Percentiles rank a stretch among this genome's conserved stretches.
phyloP scores from a whole-genome alignment of 2,329 filamentous ascomycete genomes.

The Exophiala sideris region DNA sequence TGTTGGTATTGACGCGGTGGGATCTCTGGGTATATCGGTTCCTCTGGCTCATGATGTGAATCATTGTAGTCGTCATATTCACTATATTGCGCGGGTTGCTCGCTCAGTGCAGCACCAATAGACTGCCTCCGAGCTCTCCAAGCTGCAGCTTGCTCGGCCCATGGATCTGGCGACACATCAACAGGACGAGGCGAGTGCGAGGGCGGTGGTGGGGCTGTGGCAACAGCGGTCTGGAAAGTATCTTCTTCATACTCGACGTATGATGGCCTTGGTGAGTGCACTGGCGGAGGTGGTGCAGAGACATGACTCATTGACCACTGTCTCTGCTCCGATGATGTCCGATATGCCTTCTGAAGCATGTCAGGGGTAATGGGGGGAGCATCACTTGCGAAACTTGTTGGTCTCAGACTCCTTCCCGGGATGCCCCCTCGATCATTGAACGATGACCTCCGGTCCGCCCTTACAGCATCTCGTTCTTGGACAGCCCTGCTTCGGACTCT shows the following conservation, averaged over 20 bases:
- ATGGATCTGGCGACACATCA: constrained; percentile 22
- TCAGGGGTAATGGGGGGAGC: constrained; percentile 25
- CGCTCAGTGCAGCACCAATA: constrained; percentile 9
- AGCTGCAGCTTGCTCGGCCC: constrained; percentile 21
- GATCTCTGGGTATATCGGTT: constrained; percentile 19
- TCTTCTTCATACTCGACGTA: constrained; percentile 20
- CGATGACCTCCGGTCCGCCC: constrained; percentile 9
- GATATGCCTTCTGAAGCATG: constrained; percentile 21
- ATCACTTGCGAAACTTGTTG: constrained; percentile 19
- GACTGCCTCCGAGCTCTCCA: constrained; percentile 21
- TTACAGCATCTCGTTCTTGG: constrained; percentile 11
- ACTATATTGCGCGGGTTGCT: constrained; percentile 6
- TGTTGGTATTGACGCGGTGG: constrained; percentile 9
- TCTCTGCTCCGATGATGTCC: constrained; percentile 19
- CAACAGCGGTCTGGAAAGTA: constrained; percentile 3
- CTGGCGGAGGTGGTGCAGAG: constrained; percentile 22
- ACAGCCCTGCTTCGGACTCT: constrained; percentile 18
- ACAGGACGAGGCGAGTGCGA: constrained; percentile 27
- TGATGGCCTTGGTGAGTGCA: constrained; percentile 23
- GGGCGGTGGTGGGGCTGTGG: constrained; percentile 27
- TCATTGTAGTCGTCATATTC: constrained; percentile 2
- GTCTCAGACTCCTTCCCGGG: constrained; percentile 23
- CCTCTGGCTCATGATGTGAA: constrained; percentile 4
- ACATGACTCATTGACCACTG: constrained; percentile 5
- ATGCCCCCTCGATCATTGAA: constrained; percentile 28